Percentiles rank a stretch among this genome's conserved stretches.
These are phyloP conservation scores for Candida nitratophila DNA, from an alignment of 805 yeast genomes.

Conservation along the genomic window DNA sequence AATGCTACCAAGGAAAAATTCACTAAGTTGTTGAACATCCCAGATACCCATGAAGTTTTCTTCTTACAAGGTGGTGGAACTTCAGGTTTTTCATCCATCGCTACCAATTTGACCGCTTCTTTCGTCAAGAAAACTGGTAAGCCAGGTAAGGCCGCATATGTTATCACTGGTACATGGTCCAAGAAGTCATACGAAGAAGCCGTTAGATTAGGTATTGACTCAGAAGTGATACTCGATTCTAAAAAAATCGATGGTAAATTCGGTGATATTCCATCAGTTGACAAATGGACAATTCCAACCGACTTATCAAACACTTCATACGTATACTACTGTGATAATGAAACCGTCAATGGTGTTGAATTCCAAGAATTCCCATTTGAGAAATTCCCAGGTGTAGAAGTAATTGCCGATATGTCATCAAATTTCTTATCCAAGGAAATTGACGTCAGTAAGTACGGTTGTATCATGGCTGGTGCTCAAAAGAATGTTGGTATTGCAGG, in stretches of 20 bases:
- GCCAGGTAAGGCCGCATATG: conserved; percentile 76
- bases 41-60: conserved; percentile 90
- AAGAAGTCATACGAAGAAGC: conserved; percentile 87
- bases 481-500: conserved; percentile 98
- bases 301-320: conserved; percentile 67
- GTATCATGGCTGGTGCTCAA: conserved; percentile 97
- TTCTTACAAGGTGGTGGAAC: conserved; percentile 99
- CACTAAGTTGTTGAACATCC: conserved; percentile 59
- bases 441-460: conserved; percentile 79
- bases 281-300: conserved; percentile 55
- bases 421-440: conserved; percentile 76
- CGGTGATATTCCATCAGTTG: conserved; percentile 58
- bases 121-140: conserved; percentile 60
- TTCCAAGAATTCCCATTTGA: conserved; percentile 44
- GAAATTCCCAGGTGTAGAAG: conserved; percentile 61
- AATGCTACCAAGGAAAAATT: conserved; percentile 69
- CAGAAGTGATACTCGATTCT: conserved; percentile 62
- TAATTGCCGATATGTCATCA: conserved; percentile 94
- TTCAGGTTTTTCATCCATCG: conserved; percentile 85
- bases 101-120: conserved; percentile 73
- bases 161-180: conserved; percentile 93
- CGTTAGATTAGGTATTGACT: conserved; percentile 67
- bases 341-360: conserved; percentile 94
- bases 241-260: conserved; percentile 51
- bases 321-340: conserved; percentile 91